Conservation (phyloP, 768 basidiomycete species). For the Mycena polygramma region DNA sequence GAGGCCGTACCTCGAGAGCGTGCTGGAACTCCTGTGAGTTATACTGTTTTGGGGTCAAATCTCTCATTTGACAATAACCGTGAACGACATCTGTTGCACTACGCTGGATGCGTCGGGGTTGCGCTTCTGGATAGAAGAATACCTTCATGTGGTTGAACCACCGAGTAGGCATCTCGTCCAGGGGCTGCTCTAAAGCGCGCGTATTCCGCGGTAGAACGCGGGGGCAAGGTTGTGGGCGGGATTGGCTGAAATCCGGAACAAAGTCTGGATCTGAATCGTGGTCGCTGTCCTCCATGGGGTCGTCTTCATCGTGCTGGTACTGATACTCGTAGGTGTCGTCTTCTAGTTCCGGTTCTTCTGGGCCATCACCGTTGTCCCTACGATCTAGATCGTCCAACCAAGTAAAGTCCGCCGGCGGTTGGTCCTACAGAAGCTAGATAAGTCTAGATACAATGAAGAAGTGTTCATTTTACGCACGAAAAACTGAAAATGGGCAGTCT, state of each 20-base stretch:
- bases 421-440: not conserved
- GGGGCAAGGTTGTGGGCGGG: too few species aligned
- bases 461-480: not conserved
- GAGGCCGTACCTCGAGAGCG: not conserved
- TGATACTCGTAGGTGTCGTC: too few species aligned
- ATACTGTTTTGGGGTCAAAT: not conserved
- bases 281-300: too few species aligned
- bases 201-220: too few species aligned
- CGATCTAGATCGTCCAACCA: too few species aligned
- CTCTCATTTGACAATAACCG: not conserved
- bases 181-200: too few species aligned
- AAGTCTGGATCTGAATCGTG: too few species aligned
- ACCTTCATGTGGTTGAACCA: not conserved
- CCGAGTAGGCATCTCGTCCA: not conserved
- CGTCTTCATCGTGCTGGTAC: too few species aligned
- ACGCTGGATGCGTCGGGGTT: not conserved
- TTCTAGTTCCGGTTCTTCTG: too few species aligned
- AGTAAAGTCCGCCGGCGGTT: not conserved
- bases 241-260: too few species aligned
- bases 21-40: not conserved
- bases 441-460: not conserved
- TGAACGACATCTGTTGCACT: not conserved
- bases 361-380: too few species aligned
- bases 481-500: not conserved
- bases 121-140: not conserved